phyloP scores from a whole-genome alignment of 2,329 filamentous ascomycete species.

The Phaeosphaeriaceae sp. region DNA sequence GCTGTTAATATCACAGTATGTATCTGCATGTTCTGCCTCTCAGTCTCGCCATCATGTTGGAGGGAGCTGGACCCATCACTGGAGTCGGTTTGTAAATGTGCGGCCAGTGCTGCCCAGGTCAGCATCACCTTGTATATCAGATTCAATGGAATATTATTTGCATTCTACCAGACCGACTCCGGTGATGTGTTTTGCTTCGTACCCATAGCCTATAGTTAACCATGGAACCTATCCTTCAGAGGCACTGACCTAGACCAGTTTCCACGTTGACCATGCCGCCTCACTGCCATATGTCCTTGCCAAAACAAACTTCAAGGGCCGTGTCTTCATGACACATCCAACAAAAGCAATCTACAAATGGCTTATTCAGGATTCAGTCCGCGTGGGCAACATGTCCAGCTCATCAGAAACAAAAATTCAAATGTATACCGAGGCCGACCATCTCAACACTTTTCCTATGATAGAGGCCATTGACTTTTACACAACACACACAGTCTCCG shows the following conservation, averaged over 20 bases:
- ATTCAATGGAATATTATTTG: constrained; percentile 51
- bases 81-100: constrained; percentile 33
- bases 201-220: constrained; percentile 2
- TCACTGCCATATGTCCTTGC: constrained; percentile 97
- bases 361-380: constrained; percentile 96
- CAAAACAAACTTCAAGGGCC: constrained; percentile 96
- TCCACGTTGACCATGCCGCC: constrained; percentile 97
- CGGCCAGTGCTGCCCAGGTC: constrained; percentile 22
- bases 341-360: constrained; percentile 99
- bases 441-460: constrained; percentile 87
- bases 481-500: constrained; percentile 95
- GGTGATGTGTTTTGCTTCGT: constrained; percentile 41
- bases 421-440: constrained; percentile 94
- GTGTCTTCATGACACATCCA: constrained; percentile 98
- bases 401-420: constrained; percentile 68
- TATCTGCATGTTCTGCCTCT: constrained; percentile 41
- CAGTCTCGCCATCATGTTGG: constrained; percentile 21
- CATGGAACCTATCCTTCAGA: neutral
- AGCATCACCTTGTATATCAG: constrained; percentile 45
- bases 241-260: constrained; percentile 64
- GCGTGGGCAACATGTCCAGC: constrained; percentile 75
- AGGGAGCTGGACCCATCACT: constrained; percentile 40
- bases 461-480: constrained; percentile 99
- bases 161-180: constrained; percentile 42
- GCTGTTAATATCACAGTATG: constrained; percentile 99